These are phyloP conservation scores for Aspergillus coremiiformis DNA, from an alignment of 495 filamentous ascomycete genomes.

Conservation along the genomic window DNA sequence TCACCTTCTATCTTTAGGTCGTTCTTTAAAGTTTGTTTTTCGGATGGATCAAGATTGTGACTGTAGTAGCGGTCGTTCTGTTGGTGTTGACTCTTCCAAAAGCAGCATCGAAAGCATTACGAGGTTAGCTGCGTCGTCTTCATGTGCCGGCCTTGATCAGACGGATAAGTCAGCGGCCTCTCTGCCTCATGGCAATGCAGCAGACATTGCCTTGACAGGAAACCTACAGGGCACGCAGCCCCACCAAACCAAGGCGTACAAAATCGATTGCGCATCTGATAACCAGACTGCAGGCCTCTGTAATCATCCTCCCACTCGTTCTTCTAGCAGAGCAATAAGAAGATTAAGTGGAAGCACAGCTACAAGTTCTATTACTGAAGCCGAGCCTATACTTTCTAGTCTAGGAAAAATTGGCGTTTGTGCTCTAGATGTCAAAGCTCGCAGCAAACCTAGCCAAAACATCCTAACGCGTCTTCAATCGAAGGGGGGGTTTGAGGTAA, in stretches of 20 bases:
- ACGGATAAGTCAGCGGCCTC: constrained; percentile 13
- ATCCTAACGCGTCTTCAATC: constrained; percentile 87
- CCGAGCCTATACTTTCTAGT: constrained; percentile 29
- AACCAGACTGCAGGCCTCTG: constrained; percentile 15
- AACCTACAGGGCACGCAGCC: constrained; percentile 4
- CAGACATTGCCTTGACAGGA: constrained; percentile 9
- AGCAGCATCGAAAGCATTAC: constrained; percentile 7
- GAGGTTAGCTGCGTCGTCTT: neutral
- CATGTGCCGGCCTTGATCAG: constrained; percentile 11
- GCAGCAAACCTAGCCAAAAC: constrained; percentile 92
- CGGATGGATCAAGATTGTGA: constrained; percentile 20
- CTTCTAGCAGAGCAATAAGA: constrained; percentile 65
- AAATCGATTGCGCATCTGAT: constrained; percentile 20
- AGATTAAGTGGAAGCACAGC: constrained; percentile 70
- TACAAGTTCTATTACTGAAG: constrained; percentile 54
- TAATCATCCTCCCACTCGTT: constrained; percentile 47
- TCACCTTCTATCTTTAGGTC: too few species aligned
- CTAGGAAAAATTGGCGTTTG: constrained; percentile 80
- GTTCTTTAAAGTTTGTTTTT: too few species aligned
- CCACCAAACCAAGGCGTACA: constrained; percentile 13
- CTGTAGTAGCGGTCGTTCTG: constrained; percentile 36
- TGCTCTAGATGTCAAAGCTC: constrained; percentile 89
- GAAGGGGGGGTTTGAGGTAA: constrained; percentile 88
- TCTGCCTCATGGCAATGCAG: constrained; percentile 8
- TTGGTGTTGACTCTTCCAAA: constrained; percentile 11